These are phyloP conservation scores for Talaromyces sp. DNA, from an alignment of 2,329 filamentous ascomycete species.

Conservation along the genomic window DNA sequence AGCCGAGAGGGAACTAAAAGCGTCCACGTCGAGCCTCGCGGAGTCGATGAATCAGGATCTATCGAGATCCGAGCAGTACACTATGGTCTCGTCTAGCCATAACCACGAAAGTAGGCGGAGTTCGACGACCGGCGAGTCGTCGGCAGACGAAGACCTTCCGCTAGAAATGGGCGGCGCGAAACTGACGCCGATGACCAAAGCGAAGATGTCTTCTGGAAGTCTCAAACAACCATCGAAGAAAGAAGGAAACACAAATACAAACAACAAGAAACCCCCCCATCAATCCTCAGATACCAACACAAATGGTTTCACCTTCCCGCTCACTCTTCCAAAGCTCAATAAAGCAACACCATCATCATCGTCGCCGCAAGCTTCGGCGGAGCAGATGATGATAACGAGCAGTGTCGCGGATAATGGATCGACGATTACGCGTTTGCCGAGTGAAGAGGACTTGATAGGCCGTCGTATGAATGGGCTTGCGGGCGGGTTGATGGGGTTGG, in stretches of 20 bases:
- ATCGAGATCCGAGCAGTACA: not conserved
- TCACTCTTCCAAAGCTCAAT: slow-evolving; percentile 27
- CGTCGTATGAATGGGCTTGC: slow-evolving; percentile 14
- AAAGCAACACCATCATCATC: not conserved
- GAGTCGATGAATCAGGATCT: not conserved
- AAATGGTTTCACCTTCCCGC: slow-evolving; percentile 16
- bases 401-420: not conserved
- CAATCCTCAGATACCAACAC: not conserved
- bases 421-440: slow-evolving; percentile 43
- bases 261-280: not conserved
- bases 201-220: not conserved
- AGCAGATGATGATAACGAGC: not conserved
- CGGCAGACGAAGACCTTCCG: slow-evolving; percentile 73
- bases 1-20: slow-evolving; percentile 10
- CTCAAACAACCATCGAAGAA: not conserved
- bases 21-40: slow-evolving; percentile 15
- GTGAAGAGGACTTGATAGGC: slow-evolving; percentile 51
- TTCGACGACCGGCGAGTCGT: slow-evolving; percentile 51
- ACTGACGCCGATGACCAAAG: slow-evolving; percentile 17
- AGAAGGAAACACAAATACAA: not conserved
- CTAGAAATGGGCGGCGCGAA: slow-evolving; percentile 67
- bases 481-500: slow-evolving; percentile 14
- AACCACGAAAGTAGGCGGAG: slow-evolving; percentile 41
- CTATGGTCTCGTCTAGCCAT: not conserved
- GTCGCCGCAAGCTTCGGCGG: not conserved